Percentiles rank a stretch among this genome's conserved stretches.
These are phyloP conservation scores for Trypethelium eluteriae DNA, from an alignment of 495 filamentous ascomycete species.

Conservation along the genomic window DNA sequence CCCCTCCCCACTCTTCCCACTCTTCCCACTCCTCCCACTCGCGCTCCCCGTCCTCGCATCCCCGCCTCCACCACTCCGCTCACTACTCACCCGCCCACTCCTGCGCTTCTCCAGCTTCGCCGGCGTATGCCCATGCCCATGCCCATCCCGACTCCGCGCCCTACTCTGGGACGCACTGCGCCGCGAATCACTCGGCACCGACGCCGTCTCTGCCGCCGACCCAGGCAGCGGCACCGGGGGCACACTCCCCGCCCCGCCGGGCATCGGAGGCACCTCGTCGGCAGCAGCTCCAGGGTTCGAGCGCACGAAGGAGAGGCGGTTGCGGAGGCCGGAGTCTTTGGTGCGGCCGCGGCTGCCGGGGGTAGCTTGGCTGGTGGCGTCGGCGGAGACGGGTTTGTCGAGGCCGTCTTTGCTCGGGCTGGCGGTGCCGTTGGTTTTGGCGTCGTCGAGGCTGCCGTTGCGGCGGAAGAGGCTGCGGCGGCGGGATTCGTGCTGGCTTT, in stretches of 20 bases:
- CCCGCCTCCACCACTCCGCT: neutral
- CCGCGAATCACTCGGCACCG: neutral
- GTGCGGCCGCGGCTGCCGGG: neutral
- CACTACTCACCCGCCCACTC: neutral
- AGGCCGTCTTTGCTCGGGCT: slow-evolving; percentile 15
- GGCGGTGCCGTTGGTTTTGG: slow-evolving; percentile 11
- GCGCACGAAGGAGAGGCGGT: slow-evolving; percentile 3
- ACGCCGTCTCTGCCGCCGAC: too few relatives aligned
- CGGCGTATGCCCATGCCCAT: neutral
- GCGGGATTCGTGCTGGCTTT: slow-evolving; percentile 28
- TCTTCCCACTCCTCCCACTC: neutral
- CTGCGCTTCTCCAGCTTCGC: too few relatives aligned
- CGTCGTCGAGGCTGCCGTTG: neutral
- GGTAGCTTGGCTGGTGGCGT: neutral
- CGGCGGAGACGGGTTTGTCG: neutral
- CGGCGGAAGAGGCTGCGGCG: slow-evolving; percentile 32
- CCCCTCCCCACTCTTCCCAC: neutral
- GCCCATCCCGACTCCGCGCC: too few relatives aligned
- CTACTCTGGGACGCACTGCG: neutral
- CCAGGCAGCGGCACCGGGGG: neutral
- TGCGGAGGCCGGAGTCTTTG: neutral
- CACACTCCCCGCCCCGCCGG: neutral
- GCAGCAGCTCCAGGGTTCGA: neutral
- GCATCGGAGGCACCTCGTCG: neutral
- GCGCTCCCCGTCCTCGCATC: neutral